A percentile compares a stretch with the other conserved stretches of the same genome.
These are phyloP conservation scores for Endocalyx cinctus DNA, from an alignment of 2,329 filamentous ascomycete species.

Conservation along the genomic window DNA sequence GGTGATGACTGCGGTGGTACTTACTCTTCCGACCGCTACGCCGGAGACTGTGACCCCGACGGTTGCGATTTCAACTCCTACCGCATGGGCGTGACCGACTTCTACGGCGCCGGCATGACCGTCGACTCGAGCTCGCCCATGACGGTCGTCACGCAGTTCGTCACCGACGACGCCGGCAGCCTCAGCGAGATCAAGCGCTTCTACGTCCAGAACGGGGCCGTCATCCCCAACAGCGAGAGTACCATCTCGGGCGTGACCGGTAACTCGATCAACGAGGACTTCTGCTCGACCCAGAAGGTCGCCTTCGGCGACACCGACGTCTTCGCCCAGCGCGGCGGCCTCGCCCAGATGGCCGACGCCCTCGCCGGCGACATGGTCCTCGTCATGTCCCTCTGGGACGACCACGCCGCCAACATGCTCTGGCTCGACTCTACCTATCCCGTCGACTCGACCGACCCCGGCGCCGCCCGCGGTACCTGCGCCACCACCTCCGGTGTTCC, in stretches of 20 bases:
- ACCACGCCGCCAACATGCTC: slow-evolving; percentile 32
- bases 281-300: slow-evolving; percentile 51
- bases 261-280: slow-evolving; percentile 44
- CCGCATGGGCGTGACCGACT: slow-evolving; percentile 54
- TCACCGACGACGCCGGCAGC: slow-evolving; percentile 35
- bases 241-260: slow-evolving; percentile 23
- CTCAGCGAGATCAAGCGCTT: slow-evolving; percentile 53
- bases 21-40: slow-evolving; percentile 45
- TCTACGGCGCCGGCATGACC: slow-evolving; percentile 52
- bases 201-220: slow-evolving; percentile 54
- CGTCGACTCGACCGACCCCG: slow-evolving; percentile 31
- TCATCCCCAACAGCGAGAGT: slow-evolving; percentile 34
- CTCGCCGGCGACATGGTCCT: slow-evolving; percentile 55
- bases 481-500: slow-evolving; percentile 40
- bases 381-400: slow-evolving; percentile 57
- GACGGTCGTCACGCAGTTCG: slow-evolving; percentile 59
- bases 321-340: slow-evolving; percentile 49
- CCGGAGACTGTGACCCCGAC: slow-evolving; percentile 57
- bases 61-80: slow-evolving; percentile 63
- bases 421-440: slow-evolving; percentile 61
- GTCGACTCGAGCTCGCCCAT: slow-evolving; percentile 51
- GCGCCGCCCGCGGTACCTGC: slow-evolving; percentile 45
- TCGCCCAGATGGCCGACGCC: slow-evolving; percentile 47
- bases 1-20: slow-evolving; percentile 42
- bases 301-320: slow-evolving; percentile 47